Evolutionary conservation across 441 rosid species (phyloP).

Genomic region (Populus tomentosa): DNA sequence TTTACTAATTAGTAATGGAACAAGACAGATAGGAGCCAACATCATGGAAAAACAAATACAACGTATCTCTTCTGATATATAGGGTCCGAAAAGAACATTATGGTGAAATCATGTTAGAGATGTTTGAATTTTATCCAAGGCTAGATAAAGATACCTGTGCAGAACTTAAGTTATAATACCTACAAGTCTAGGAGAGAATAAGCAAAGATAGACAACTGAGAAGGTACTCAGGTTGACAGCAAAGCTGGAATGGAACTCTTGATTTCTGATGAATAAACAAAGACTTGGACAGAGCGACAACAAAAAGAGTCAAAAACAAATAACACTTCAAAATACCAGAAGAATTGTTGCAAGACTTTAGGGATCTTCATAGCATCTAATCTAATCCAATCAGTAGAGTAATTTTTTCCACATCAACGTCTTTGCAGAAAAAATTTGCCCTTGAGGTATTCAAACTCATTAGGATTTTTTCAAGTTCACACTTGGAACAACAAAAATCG

Average conservation of each 20-base stretch:
- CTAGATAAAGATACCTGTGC: no score
- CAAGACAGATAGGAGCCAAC: no score
- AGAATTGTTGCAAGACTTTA: neutral
- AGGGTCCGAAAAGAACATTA: no score
- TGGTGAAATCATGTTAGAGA: neutral
- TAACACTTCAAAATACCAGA: no score
- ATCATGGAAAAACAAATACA: neutral
- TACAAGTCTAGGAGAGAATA: neutral
- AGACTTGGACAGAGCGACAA: no score
- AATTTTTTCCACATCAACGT: neutral
- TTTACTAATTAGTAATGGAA: no score
- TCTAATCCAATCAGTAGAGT: neutral
- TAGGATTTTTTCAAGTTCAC: neutral
- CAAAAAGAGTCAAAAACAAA: no score
- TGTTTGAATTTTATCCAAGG: no score
- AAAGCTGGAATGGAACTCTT: no score
- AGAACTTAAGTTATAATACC: neutral
- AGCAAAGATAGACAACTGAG: neutral
- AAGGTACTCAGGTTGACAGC: neutral
- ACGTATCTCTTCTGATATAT: neutral
- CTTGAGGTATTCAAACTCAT: constrained; percentile 3
- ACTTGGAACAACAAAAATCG: constrained; percentile 1
- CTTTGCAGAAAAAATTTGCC: neutral
- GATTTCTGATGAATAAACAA: no score
- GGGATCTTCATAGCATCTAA: neutral